A percentile compares a stretch with the other conserved stretches of the same genome.
Evolutionary conservation across 768 basidiomycete genomes (phyloP).

Genomic region (Epithele typhae): DNA sequence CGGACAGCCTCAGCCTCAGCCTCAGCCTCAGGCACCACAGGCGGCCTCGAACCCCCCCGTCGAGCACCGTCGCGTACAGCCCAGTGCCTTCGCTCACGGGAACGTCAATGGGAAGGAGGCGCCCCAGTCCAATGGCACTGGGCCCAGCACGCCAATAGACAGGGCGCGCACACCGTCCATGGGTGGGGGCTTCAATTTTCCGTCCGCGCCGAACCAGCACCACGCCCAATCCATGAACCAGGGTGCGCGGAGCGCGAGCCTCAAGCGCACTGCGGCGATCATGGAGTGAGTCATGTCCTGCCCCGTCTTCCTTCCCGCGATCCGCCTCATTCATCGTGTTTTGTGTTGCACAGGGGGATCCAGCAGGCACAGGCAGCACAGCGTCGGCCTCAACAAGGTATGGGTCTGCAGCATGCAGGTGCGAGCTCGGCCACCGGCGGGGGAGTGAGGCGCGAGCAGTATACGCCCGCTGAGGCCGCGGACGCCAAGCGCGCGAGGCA

Average conservation of each 20-base stretch:
- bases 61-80: background rate
- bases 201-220: constrained; percentile 3
- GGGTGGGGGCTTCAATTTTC: constrained; percentile 17
- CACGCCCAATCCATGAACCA: background rate
- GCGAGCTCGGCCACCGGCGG: too few relatives aligned
- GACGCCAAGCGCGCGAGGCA: too few relatives aligned
- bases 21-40: background rate
- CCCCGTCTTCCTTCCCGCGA: too few relatives aligned
- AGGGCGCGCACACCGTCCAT: constrained; percentile 9
- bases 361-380: background rate
- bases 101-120: background rate
- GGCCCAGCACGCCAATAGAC: background rate
- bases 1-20: background rate
- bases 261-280: constrained; percentile 17
- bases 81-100: background rate
- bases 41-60: background rate
- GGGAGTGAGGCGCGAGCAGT: too few relatives aligned
- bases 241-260: background rate
- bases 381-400: constrained; percentile 15
- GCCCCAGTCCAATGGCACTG: background rate
- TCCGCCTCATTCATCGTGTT: background rate
- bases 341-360: background rate
- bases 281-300: constrained; percentile 12
- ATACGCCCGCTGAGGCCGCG: too few relatives aligned
- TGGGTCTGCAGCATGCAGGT: constrained; percentile 18